Evolutionary conservation across 164 flowering plant genomes (phyloP).

Genomic region (Aristolochia contorta): DNA sequence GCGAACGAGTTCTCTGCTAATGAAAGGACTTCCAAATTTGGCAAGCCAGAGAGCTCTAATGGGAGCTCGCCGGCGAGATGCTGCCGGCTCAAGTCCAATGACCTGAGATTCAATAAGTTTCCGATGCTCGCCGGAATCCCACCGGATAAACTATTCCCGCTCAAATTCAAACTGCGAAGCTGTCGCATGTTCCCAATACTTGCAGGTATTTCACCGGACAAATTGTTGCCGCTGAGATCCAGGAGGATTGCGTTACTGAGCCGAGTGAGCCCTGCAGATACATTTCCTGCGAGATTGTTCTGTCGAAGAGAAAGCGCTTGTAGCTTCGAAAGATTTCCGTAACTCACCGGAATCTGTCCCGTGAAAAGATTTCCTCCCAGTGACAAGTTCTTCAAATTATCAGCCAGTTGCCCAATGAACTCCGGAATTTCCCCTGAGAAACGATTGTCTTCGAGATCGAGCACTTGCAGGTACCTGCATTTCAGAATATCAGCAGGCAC

Average conservation of each 20-base stretch:
- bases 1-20: conserved; percentile 43
- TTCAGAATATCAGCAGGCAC: conserved; percentile 32
- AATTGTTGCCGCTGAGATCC: conserved; percentile 40
- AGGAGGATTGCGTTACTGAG: conserved; percentile 39
- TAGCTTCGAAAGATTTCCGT: conserved; percentile 26
- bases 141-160: conserved; percentile 50
- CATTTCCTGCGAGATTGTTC: conserved; percentile 38
- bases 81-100: conserved; percentile 59
- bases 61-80: conserved; percentile 55
- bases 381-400: conserved; percentile 33
- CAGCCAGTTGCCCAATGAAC: conserved; percentile 25
- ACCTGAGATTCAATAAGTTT: conserved; percentile 31
- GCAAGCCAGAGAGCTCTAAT: conserved; percentile 57
- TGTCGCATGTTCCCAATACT: conserved; percentile 32
- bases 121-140: conserved; percentile 44
- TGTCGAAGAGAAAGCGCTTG: conserved; percentile 39
- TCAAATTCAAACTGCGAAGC: conserved; percentile 42
- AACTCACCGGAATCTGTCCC: conserved; percentile 36
- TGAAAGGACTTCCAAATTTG: conserved; percentile 43
- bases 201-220: conserved; percentile 32
- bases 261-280: conserved; percentile 38
- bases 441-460: conserved; percentile 49
- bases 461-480: conserved; percentile 31
- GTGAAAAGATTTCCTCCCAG: conserved; percentile 49
- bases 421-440: conserved; percentile 48